Evolutionary conservation across 202 grass and related monocot genomes (phyloP).

Genomic region (Carex arenaria): DNA sequence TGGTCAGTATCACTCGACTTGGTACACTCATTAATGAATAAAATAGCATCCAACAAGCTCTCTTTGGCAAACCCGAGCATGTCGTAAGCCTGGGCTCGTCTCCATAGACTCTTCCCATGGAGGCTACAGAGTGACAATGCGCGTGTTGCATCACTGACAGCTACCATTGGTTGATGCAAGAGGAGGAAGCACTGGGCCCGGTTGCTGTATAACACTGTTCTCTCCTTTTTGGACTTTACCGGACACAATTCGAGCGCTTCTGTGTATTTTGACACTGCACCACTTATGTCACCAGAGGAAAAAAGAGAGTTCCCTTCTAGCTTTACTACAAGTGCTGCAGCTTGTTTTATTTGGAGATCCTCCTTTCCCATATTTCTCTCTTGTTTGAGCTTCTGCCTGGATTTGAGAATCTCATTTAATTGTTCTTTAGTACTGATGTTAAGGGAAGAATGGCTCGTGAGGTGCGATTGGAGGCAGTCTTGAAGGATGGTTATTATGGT

Average conservation of each 20-base stretch:
- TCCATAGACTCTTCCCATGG: slow-evolving; percentile 91
- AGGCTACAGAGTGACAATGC: slow-evolving; percentile 86
- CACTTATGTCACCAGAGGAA: slow-evolving; percentile 74
- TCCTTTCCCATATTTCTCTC: slow-evolving; percentile 89
- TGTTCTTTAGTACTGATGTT: slow-evolving; percentile 51
- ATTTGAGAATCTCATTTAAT: slow-evolving; percentile 64
- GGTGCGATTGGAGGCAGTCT: slow-evolving; percentile 54
- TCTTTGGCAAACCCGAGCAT: slow-evolving; percentile 88
- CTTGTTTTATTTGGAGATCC: slow-evolving; percentile 95
- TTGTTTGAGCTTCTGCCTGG: slow-evolving; percentile 68
- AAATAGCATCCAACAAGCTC: slow-evolving; percentile 84
- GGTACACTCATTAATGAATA: slow-evolving; percentile 87
- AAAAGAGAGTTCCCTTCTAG: slow-evolving; percentile 95
- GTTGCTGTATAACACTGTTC: slow-evolving; percentile 84
- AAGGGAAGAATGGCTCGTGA: slow-evolving; percentile 40
- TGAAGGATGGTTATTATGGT: slow-evolving; percentile 63
- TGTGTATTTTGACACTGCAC: slow-evolving; percentile 79
- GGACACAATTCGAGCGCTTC: slow-evolving; percentile 83
- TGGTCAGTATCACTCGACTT: slow-evolving; percentile 68
- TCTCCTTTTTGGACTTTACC: slow-evolving; percentile 95
- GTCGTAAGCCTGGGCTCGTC: slow-evolving; percentile 93
- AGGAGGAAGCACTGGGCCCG: slow-evolving; percentile 86
- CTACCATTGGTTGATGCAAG: slow-evolving; percentile 73
- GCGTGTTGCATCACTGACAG: slow-evolving; percentile 76
- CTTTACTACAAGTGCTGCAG: slow-evolving; percentile 87